phyloP scores from a whole-genome alignment of 108 stramenopile genomes.

The Pinguiococcus pyrenoidosus region DNA sequence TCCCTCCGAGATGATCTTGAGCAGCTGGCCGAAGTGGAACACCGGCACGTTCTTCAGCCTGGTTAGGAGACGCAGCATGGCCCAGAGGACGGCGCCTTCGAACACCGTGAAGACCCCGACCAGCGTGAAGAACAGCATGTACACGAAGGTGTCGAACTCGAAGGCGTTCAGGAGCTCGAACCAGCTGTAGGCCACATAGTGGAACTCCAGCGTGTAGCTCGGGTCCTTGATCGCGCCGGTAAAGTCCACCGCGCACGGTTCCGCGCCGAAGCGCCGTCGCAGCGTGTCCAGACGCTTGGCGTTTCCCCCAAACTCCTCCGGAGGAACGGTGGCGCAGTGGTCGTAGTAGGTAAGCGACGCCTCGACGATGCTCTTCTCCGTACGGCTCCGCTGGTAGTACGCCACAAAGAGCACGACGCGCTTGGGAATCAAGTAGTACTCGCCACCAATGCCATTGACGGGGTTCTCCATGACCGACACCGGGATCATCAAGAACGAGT shows the following conservation, averaged over 20 bases:
- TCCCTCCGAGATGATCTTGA: conserved; percentile 45
- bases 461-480: too few species aligned
- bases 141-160: conserved; percentile 51
- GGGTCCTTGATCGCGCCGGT: conserved; percentile 44
- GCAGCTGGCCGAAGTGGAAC: conserved; percentile 46
- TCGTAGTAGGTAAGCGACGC: conserved; percentile 43
- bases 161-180: conserved; percentile 58
- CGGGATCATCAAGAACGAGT: background rate
- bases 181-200: conserved; percentile 52
- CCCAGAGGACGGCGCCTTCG: conserved; percentile 51
- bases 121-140: conserved; percentile 51
- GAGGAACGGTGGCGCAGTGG: conserved; percentile 47
- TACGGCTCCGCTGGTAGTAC: conserved; percentile 52
- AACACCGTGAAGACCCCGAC: conserved; percentile 42
- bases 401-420: conserved; percentile 38
- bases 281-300: conserved; percentile 23
- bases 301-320: conserved; percentile 43
- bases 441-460: conserved; percentile 35
- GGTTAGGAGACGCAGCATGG: conserved; percentile 52
- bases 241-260: conserved; percentile 48
- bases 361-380: conserved; percentile 51
- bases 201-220: conserved; percentile 49
- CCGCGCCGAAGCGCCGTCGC: too few species aligned
- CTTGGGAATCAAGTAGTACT: conserved; percentile 47
- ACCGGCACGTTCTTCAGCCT: conserved; percentile 59